Evolutionary conservation across 2,329 filamentous ascomycete species (phyloP).

Genomic region (Botrytis fragariae): DNA sequence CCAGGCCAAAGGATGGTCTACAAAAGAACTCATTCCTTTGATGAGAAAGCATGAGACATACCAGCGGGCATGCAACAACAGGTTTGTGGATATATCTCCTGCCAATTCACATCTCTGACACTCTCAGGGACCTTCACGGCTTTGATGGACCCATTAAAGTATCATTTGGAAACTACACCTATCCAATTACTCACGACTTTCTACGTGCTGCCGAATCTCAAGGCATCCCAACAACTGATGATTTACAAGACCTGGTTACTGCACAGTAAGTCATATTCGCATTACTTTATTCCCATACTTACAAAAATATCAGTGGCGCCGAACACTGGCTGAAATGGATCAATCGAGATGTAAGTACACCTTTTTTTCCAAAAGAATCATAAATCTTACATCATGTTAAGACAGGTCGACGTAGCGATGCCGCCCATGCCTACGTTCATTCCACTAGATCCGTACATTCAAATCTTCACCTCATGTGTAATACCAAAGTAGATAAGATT

Average conservation of each 20-base stretch:
- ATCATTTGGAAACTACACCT: constrained; percentile 64
- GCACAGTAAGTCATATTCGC: constrained; percentile 42
- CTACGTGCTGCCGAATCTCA: constrained; percentile 69
- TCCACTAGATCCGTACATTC: constrained; percentile 64
- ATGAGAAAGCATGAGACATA: constrained; percentile 60
- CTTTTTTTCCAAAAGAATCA: not conserved
- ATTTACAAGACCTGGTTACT: constrained; percentile 69
- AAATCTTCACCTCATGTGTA: constrained; percentile 58
- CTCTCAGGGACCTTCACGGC: constrained; percentile 62
- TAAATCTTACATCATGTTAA: constrained; percentile 33
- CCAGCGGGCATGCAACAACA: constrained; percentile 53
- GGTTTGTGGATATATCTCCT: constrained; percentile 36
- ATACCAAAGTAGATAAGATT: constrained; percentile 56
- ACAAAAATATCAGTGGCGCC: constrained; percentile 50
- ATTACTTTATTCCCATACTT: not conserved
- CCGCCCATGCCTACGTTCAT: constrained; percentile 75
- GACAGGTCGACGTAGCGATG: constrained; percentile 71
- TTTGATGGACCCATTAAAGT: constrained; percentile 68
- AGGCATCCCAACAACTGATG: constrained; percentile 72
- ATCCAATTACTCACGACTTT: constrained; percentile 81
- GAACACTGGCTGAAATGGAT: constrained; percentile 89
- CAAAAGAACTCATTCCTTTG: constrained; percentile 52
- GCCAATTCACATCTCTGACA: constrained; percentile 6
- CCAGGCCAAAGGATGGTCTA: constrained; percentile 52
- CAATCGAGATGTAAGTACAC: constrained; percentile 56